Evolutionary conservation across 2,329 filamentous ascomycete genomes (phyloP).

Genomic region (Trichoderma breve): DNA sequence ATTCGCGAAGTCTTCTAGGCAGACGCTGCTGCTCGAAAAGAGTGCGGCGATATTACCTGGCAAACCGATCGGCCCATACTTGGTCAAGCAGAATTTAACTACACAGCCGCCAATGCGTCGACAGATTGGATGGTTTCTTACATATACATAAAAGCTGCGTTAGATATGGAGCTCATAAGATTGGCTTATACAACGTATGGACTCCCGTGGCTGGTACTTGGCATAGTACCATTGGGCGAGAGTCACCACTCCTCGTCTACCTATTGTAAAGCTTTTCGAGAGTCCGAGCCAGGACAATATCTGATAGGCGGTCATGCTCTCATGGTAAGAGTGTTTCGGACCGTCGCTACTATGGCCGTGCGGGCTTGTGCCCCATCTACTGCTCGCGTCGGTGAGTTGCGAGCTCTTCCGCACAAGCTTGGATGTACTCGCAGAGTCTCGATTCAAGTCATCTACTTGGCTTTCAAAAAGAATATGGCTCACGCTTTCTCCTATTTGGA

Average conservation of each 20-base stretch:
- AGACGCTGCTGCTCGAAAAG: too few relatives aligned
- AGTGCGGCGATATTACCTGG: too few relatives aligned
- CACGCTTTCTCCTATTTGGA: too few relatives aligned
- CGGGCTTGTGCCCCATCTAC: too few relatives aligned
- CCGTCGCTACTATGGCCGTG: background rate
- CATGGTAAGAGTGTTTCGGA: background rate
- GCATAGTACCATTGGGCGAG: fast-evolving
- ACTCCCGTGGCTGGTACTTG: background rate
- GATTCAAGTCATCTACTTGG: too few relatives aligned
- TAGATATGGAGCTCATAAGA: background rate
- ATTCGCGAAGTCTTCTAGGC: too few relatives aligned
- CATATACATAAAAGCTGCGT: too few relatives aligned
- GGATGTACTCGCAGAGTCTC: too few relatives aligned
- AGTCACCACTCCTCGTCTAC: background rate
- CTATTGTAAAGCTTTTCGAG: background rate
- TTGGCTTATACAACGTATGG: too few relatives aligned
- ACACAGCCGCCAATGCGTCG: background rate
- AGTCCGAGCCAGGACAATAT: background rate
- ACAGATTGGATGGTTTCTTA: background rate
- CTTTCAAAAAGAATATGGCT: too few relatives aligned
- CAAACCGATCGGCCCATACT: background rate
- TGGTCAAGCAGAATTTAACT: background rate
- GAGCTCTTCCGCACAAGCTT: background rate
- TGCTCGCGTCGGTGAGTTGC: background rate
- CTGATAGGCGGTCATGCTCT: background rate